Evolutionary conservation across 2,329 filamentous ascomycete genomes (phyloP).

Genomic region (Fusarium transvaalense): DNA sequence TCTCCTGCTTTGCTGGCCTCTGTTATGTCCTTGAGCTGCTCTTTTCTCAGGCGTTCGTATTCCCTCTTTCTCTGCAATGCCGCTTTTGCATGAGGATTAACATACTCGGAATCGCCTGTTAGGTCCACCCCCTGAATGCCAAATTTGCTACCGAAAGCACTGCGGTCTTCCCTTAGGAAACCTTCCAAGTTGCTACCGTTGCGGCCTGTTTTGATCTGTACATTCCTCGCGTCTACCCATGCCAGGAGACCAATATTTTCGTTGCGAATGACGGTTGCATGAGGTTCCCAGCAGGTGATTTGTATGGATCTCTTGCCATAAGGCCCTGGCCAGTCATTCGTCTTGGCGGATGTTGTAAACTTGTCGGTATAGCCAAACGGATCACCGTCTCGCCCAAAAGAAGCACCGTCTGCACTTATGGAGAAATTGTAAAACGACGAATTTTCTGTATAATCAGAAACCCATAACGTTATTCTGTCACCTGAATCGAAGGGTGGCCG

Average conservation of each 20-base stretch:
- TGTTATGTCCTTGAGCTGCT: slow-evolving; percentile 54
- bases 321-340: slow-evolving; percentile 76
- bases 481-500: slow-evolving; percentile 58
- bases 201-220: slow-evolving; percentile 73
- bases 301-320: slow-evolving; percentile 78
- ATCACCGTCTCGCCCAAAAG: slow-evolving; percentile 63
- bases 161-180: slow-evolving; percentile 72
- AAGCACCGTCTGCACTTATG: slow-evolving; percentile 49
- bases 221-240: slow-evolving; percentile 77
- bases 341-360: slow-evolving; percentile 38
- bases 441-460: slow-evolving; percentile 88
- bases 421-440: slow-evolving; percentile 67
- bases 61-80: slow-evolving; percentile 73
- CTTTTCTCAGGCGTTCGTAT: slow-evolving; percentile 68
- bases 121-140: slow-evolving; percentile 66
- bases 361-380: slow-evolving; percentile 64
- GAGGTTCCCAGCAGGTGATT: slow-evolving; percentile 77
- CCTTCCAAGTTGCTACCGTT: slow-evolving; percentile 75
- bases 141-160: slow-evolving; percentile 60
- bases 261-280: slow-evolving; percentile 69
- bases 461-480: slow-evolving; percentile 72
- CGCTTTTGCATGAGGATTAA: slow-evolving; percentile 65
- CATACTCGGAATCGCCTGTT: slow-evolving; percentile 55
- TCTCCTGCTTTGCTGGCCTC: slow-evolving; percentile 54
- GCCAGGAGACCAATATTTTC: slow-evolving; percentile 66